phyloP scores from a whole-genome alignment of 345 rosid species.

The Chamaenerion angustifolium region DNA sequence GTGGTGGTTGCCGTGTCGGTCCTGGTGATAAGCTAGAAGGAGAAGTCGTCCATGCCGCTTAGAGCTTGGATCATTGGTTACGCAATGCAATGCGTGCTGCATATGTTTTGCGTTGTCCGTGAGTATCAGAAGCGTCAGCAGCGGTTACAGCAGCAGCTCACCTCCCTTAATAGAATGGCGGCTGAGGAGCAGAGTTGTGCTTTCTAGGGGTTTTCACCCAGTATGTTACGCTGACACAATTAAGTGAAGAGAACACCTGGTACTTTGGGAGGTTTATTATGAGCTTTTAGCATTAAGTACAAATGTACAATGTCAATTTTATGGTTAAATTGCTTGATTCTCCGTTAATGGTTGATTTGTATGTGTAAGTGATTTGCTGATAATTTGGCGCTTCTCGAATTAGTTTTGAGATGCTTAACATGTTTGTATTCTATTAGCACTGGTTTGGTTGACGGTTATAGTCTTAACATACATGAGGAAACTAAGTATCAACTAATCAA shows the following conservation, averaged over 20 bases:
- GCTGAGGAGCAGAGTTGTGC: slow-evolving; percentile 23
- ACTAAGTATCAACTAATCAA: no score
- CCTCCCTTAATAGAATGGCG: neutral
- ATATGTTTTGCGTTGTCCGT: slow-evolving; percentile 66
- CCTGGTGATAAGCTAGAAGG: slow-evolving; percentile 48
- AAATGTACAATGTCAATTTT: no score
- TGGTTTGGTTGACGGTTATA: no score
- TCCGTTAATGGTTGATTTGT: no score
- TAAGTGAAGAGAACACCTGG: slow-evolving; percentile 59
- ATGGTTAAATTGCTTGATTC: no score
- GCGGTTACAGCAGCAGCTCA: slow-evolving; percentile 10
- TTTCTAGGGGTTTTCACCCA: slow-evolving; percentile 26
- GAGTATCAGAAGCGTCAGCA: slow-evolving; percentile 67
- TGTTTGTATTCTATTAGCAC: no score
- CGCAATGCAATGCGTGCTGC: slow-evolving; percentile 69
- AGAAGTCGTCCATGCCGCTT: slow-evolving; percentile 57
- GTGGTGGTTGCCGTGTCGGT: slow-evolving; percentile 55
- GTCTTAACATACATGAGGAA: no score
- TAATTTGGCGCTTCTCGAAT: no score
- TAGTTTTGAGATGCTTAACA: no score
- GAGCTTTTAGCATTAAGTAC: no score
- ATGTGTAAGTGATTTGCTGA: no score
- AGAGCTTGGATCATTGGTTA: slow-evolving; percentile 79
- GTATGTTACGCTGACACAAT: slow-evolving; percentile 51
- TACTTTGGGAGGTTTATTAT: slow-evolving; percentile 9